Evolutionary conservation across 2,329 filamentous ascomycete genomes (phyloP).

Genomic region (Sclerotiophoma versabilis): DNA sequence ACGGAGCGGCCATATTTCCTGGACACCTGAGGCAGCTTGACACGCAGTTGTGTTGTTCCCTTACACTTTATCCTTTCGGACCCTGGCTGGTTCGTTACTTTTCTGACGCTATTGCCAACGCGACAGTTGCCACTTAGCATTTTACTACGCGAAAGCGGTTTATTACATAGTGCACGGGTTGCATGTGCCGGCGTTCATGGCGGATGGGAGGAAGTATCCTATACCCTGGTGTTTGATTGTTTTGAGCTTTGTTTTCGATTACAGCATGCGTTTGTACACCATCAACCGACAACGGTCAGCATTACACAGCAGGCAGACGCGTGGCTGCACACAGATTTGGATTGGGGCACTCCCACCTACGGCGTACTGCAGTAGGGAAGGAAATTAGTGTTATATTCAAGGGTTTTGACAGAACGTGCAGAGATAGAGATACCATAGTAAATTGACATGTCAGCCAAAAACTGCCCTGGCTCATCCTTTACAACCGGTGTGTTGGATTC

Average conservation of each 20-base stretch:
- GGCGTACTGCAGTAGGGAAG: neutral
- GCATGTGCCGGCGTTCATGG: constrained; percentile 23
- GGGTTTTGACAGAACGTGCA: neutral
- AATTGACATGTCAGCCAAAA: constrained; percentile 1
- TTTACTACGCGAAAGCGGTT: neutral
- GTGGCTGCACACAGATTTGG: neutral
- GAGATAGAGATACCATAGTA: constrained; percentile 14
- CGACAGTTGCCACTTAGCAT: neutral
- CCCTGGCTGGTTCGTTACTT: constrained; percentile 8
- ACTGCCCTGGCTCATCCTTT: neutral
- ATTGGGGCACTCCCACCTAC: neutral
- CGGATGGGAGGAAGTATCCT: constrained; percentile 34
- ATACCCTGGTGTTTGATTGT: constrained; percentile 29
- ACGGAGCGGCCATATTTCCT: constrained; percentile 15
- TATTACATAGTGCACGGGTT: constrained; percentile 11
- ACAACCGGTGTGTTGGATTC: neutral
- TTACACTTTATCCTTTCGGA: neutral
- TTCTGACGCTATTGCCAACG: neutral
- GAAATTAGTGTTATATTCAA: constrained; percentile 1
- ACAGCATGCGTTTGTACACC: constrained; percentile 1
- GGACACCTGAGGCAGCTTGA: neutral
- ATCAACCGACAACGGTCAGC: neutral
- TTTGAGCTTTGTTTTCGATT: constrained; percentile 6
- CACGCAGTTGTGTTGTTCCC: neutral
- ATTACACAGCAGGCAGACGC: neutral